Conservation (phyloP, 441 rosid genomes). For the Gossypium gossypioides region DNA sequence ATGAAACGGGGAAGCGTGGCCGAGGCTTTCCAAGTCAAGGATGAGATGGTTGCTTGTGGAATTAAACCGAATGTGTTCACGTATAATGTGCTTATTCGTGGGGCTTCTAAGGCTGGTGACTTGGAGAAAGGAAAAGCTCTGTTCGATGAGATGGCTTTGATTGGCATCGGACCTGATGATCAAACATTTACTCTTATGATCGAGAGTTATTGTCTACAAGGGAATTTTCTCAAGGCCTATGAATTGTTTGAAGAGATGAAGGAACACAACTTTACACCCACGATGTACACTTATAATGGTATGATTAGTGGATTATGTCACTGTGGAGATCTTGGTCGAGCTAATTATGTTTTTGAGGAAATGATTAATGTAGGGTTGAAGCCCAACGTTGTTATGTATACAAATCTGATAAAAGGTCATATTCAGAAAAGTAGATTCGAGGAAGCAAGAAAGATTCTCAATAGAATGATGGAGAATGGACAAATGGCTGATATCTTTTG, state of each 20-base stretch:
- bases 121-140: conserved; percentile 50
- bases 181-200: conserved; percentile 51
- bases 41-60: conserved; percentile 45
- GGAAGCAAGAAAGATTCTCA: conserved; percentile 42
- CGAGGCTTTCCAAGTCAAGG: conserved; percentile 38
- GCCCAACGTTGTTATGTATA: conserved; percentile 51
- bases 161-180: conserved; percentile 45
- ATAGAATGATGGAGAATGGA: conserved; percentile 50
- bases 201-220: conserved; percentile 41
- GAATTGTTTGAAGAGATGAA: conserved; percentile 53
- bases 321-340: conserved; percentile 43
- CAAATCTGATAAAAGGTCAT: conserved; percentile 54
- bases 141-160: conserved; percentile 46
- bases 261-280: conserved; percentile 40
- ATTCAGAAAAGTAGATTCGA: conserved; percentile 39
- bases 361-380: conserved; percentile 47
- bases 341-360: conserved; percentile 36
- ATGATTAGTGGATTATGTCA: conserved; percentile 49
- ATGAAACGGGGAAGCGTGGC: conserved; percentile 32
- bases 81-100: conserved; percentile 41
- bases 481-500: conserved; percentile 56
- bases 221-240: conserved; percentile 27
- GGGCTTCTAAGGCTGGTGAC: conserved; percentile 49
- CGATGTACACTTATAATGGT: conserved; percentile 33
- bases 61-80: conserved; percentile 29